Evolutionary conservation across 306 rosid genomes (phyloP), one percentile per base, ranked within the genome.

Genomic region (Glycine latifolia): DNA sequence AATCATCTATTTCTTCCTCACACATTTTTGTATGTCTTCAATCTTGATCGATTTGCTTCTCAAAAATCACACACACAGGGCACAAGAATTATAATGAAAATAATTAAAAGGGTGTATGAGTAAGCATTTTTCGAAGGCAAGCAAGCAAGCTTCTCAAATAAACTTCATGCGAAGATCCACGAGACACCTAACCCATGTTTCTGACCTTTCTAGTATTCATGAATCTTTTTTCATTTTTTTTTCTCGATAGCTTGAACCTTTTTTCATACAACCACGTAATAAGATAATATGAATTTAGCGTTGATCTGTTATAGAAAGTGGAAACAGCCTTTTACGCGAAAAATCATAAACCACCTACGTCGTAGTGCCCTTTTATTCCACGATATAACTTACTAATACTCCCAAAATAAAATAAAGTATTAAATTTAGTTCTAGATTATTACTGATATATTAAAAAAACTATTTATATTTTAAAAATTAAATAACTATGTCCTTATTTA

Each of bases 21-120:
- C 12, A 35, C 87, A 79, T 83, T 66, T 26, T 26, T 26, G 31
- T 26, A 26, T 26, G 2, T 35, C 33, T 63, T 35, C 15, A 41
- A 41, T 60, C 50, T 65, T 41, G 63, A 14, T 54, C 7, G 15
- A n/a, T 50, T 53, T 39, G 46, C 10, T 6, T 43, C 47, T 43
- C 9, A 43, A 43, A 6, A 43, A 43, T 43, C 44, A 4, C 14
- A 20, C 5, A 0, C 20, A 26, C 31, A 26, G 31, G 35, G 6
- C 41, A 60, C 3, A 10, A 26, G 8, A 10, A 26, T 44, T 44
- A 44, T 31, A 31, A 11, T 31, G 12, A 61, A 3, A 17, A 31
- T 17, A 35, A 61, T 26, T 2, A 31, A 15, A 3, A 0, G 4
- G 60, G 3, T n/a, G 6, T 37, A 3, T 4, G 41, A 37, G 5